These are phyloP conservation scores for Pythium aristosporum DNA, from an alignment of 352 stramenopile species.

Conservation along the genomic window DNA sequence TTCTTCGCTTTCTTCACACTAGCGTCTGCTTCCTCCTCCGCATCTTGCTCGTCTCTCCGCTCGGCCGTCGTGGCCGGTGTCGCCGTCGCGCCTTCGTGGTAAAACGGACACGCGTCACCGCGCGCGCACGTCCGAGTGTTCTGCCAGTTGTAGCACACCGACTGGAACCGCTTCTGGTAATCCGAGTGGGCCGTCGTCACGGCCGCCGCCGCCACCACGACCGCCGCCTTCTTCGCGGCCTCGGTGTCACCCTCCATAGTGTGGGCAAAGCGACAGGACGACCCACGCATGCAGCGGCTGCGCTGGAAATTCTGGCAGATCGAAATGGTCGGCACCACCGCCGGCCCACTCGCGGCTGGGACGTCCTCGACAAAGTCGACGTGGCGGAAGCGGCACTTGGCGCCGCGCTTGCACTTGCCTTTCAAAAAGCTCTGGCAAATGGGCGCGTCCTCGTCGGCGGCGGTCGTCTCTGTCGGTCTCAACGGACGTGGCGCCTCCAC, in stretches of 20 bases:
- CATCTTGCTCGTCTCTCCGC: constrained; percentile 7
- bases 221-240: background rate
- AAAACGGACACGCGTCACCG: constrained; percentile 32
- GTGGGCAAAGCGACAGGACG: constrained; percentile 33
- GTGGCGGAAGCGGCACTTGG: constrained; percentile 31
- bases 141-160: constrained; percentile 42
- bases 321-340: constrained; percentile 24
- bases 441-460: constrained; percentile 14
- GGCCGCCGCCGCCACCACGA: background rate
- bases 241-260: constrained; percentile 3
- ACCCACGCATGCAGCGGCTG: constrained; percentile 27
- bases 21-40: constrained; percentile 11
- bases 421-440: constrained; percentile 36
- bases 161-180: constrained; percentile 42
- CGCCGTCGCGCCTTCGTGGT: constrained; percentile 23
- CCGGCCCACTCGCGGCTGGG: background rate
- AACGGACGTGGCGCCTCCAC: background rate
- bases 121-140: constrained; percentile 28
- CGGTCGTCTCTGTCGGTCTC: background rate
- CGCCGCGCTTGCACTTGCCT: constrained; percentile 37
- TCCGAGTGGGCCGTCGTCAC: constrained; percentile 25
- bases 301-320: constrained; percentile 32
- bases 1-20: constrained; percentile 14
- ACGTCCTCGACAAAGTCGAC: constrained; percentile 7
- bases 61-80: background rate